phyloP scores from a whole-genome alignment of 78 protist species.

The Tieghemostelium lacteum region DNA sequence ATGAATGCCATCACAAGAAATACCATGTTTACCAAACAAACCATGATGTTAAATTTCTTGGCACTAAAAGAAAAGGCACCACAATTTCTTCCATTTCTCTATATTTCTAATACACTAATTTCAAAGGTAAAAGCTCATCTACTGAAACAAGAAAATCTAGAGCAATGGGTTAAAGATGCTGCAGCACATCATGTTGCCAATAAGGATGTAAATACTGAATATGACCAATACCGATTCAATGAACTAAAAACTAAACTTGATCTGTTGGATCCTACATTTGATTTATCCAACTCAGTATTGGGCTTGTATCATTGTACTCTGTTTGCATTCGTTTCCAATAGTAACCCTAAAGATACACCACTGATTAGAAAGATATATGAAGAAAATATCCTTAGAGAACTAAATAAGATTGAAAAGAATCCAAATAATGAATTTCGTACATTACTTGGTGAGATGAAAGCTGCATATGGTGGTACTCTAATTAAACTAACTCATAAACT shows the following conservation, averaged over 20 bases:
- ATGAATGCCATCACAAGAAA: background rate
- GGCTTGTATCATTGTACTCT: background rate
- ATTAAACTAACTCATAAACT: background rate
- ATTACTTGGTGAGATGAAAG: background rate
- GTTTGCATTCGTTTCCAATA: background rate
- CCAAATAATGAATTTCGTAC: background rate
- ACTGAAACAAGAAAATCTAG: background rate
- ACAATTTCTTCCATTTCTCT: background rate
- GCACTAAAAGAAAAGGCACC: background rate
- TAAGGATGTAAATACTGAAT: background rate
- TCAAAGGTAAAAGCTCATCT: background rate
- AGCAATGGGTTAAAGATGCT: background rate
- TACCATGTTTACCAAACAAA: background rate
- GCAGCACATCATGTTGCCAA: background rate
- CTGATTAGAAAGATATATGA: background rate
- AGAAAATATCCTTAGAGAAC: background rate
- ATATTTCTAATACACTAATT: background rate
- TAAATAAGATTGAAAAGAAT: background rate
- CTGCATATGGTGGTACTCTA: background rate
- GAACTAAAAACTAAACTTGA: constrained; percentile 19
- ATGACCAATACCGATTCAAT: background rate
- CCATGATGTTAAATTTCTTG: background rate
- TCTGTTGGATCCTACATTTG: background rate
- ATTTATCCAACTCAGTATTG: background rate
- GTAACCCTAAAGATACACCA: background rate